Evolutionary conservation across 164 flowering plant genomes (phyloP).

Genomic region (Magnolia kwangsiensis): DNA sequence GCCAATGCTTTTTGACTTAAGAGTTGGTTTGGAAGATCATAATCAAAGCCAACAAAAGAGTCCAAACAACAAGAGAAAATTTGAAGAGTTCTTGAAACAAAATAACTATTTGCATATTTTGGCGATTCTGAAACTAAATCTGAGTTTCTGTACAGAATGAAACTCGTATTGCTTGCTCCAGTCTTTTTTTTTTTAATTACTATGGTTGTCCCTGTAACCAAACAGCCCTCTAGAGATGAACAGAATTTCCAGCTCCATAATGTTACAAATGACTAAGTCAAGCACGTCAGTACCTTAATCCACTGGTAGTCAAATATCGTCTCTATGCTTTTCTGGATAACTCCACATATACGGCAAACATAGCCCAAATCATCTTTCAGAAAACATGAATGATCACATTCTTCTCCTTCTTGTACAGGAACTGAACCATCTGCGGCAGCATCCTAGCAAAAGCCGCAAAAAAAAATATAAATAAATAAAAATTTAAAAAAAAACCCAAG

Average conservation of each 20-base stretch:
- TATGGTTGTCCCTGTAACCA: too few relatives aligned
- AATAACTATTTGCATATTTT: too few relatives aligned
- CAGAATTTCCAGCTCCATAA: neutral
- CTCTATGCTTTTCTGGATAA: conserved; percentile 32
- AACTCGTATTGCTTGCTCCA: too few relatives aligned
- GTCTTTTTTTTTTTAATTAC: too few relatives aligned
- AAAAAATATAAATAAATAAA: neutral
- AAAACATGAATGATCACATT: conserved; percentile 34
- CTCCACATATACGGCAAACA: conserved; percentile 39
- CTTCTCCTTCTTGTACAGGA: conserved; percentile 14
- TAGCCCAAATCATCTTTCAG: conserved; percentile 43
- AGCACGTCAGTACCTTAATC: conserved; percentile 25
- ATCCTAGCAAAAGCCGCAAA: conserved; percentile 20
- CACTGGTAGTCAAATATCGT: conserved; percentile 37
- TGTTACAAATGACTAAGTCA: neutral
- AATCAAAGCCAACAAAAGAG: too few relatives aligned
- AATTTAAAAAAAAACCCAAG: neutral
- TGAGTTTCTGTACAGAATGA: too few relatives aligned
- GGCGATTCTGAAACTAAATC: too few relatives aligned
- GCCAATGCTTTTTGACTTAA: too few relatives aligned
- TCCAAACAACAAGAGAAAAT: too few relatives aligned
- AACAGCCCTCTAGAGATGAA: neutral
- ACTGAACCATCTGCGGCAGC: conserved; percentile 9
- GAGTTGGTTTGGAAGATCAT: too few relatives aligned
- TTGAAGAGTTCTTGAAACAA: too few relatives aligned